Evolutionary conservation across 108 stramenopile genomes (phyloP).

Genomic region (Skeletonema tropicum): DNA sequence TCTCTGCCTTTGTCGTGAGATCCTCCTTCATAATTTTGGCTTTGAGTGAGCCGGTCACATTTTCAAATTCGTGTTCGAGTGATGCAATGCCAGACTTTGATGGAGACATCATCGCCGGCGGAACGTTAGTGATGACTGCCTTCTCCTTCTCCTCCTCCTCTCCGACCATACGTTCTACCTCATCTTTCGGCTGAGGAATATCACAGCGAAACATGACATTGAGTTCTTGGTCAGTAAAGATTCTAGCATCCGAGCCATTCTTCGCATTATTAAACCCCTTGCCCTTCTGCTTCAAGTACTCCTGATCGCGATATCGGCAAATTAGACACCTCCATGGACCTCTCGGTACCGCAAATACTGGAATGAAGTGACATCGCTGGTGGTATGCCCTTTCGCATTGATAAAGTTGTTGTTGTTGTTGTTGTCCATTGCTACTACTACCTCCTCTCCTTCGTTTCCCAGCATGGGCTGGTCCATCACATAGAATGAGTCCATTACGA

Average conservation of each 20-base stretch:
- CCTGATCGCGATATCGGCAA: constrained; percentile 52
- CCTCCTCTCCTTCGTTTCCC: not conserved
- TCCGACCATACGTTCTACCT: not conserved
- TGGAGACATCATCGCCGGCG: not conserved
- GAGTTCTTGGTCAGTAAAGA: constrained; percentile 29
- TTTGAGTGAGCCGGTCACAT: constrained; percentile 36
- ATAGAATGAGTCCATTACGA: constrained; percentile 77
- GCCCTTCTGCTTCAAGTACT: constrained; percentile 31
- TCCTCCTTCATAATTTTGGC: constrained; percentile 34
- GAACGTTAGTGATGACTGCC: constrained; percentile 4
- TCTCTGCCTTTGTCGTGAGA: constrained; percentile 31
- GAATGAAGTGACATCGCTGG: constrained; percentile 90
- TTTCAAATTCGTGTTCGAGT: constrained; percentile 32
- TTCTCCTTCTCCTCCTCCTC: not conserved
- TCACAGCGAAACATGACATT: constrained; percentile 32
- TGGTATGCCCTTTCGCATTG: constrained; percentile 82
- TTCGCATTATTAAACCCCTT: not conserved
- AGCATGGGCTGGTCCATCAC: constrained; percentile 58
- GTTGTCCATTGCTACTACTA: constrained; percentile 6
- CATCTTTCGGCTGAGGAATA: not conserved
- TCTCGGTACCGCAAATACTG: constrained; percentile 69
- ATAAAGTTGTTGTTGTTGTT: constrained; percentile 2
- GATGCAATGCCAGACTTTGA: constrained; percentile 1
- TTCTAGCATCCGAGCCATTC: not conserved
- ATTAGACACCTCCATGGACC: constrained; percentile 81